These are phyloP conservation scores for Zygotorulaspora chibaensis DNA, from an alignment of 805 yeast genomes.

Conservation along the genomic window DNA sequence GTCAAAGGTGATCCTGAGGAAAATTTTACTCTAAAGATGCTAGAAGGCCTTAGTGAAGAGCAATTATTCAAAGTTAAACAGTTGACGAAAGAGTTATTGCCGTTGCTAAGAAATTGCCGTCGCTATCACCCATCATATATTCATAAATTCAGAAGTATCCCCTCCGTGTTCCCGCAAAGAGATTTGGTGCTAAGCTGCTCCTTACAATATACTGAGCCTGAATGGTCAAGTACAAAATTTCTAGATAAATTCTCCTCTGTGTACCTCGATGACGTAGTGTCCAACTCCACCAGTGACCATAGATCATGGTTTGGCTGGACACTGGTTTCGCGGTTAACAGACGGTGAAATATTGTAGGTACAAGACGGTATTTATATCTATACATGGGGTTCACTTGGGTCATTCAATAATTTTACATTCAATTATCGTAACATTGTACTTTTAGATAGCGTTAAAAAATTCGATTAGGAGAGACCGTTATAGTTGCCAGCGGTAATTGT, in stretches of 20 bases:
- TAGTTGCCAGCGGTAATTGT: conserved; percentile 39
- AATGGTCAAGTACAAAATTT: conserved; percentile 1
- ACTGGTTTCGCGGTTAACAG: conserved; percentile 16
- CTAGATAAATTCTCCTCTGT: conserved; percentile 8
- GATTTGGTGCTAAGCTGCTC: conserved; percentile 13
- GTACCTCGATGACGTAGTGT: conserved; percentile 6
- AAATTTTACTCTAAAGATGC: conserved; percentile 12
- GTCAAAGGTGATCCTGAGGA: conserved; percentile 1
- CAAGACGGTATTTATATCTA: background rate
- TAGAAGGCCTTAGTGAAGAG: conserved; percentile 9
- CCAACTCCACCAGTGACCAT: conserved; percentile 3
- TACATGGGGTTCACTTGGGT: background rate
- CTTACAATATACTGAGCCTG: conserved; percentile 8
- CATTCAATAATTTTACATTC: background rate
- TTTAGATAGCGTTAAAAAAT: too few relatives aligned
- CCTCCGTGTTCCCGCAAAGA: conserved; percentile 18
- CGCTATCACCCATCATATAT: conserved; percentile 7
- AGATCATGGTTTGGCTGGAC: conserved; percentile 20
- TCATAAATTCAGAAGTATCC: conserved; percentile 14
- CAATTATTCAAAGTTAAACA: conserved; percentile 14
- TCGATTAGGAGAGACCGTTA: conserved; percentile 28
- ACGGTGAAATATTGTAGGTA: conserved; percentile 4
- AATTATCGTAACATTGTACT: background rate
- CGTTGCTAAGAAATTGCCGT: conserved; percentile 17
- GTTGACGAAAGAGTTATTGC: conserved; percentile 17